Conservation (phyloP, 495 filamentous ascomycete genomes). For the Trypethelium eluteriae region DNA sequence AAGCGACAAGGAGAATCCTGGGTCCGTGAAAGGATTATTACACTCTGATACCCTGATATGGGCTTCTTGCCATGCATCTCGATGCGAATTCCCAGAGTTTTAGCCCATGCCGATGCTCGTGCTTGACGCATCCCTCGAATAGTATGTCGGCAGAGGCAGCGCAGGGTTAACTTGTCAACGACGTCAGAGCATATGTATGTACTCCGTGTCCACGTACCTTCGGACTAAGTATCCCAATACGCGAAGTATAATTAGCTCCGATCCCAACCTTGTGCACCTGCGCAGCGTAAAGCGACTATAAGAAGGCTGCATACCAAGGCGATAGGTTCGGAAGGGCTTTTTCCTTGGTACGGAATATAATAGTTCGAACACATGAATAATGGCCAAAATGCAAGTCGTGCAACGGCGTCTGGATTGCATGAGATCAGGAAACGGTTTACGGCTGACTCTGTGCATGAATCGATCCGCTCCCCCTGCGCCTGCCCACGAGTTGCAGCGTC, state of each 20-base stretch:
- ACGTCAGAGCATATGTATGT: neutral
- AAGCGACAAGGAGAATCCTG: neutral
- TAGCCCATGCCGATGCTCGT: too few relatives aligned
- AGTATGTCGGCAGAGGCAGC: too few relatives aligned
- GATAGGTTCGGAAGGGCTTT: neutral
- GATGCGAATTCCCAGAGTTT: neutral
- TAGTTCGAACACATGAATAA: neutral
- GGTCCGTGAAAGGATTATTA: neutral
- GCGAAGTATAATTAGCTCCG: neutral
- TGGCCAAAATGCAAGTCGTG: conserved; percentile 1
- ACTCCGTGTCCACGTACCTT: too few relatives aligned
- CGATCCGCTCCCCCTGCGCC: neutral
- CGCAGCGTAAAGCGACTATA: neutral
- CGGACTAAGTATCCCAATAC: neutral
- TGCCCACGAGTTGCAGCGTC: too few relatives aligned
- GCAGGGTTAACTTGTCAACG: neutral
- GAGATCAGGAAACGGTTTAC: conserved; percentile 11
- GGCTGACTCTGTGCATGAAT: conserved; percentile 8
- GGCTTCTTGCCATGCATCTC: neutral
- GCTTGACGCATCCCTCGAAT: too few relatives aligned
- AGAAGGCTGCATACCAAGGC: neutral
- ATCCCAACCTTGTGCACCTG: neutral
- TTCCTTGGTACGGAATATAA: neutral
- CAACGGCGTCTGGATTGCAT: conserved; percentile 3
- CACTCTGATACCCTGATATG: neutral